Evolutionary conservation across 2,329 filamentous ascomycete species (phyloP).

Genomic region (Cercospora sp.): DNA sequence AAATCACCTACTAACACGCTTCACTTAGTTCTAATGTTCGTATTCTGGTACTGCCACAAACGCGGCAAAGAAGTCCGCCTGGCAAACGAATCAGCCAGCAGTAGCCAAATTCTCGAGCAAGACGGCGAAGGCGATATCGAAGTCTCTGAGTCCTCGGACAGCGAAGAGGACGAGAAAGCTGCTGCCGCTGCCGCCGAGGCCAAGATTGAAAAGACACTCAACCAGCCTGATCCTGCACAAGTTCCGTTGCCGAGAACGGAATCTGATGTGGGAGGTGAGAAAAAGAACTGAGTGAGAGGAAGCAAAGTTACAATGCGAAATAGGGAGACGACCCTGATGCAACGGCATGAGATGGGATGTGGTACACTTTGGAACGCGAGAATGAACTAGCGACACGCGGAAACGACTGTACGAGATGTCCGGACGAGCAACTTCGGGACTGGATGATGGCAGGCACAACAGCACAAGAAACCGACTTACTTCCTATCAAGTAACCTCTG

Average conservation of each 20-base stretch:
- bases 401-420: too few relatives aligned
- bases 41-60: slow-evolving; percentile 98
- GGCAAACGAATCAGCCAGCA: slow-evolving; percentile 36
- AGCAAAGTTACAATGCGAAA: too few relatives aligned
- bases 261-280: neutral
- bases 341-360: too few relatives aligned
- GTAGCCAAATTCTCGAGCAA: slow-evolving; percentile 20
- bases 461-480: too few relatives aligned
- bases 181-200: slow-evolving; percentile 5
- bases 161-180: slow-evolving; percentile 20
- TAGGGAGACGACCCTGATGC: too few relatives aligned
- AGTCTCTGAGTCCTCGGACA: slow-evolving; percentile 20
- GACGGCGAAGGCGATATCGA: slow-evolving; percentile 27
- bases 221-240: slow-evolving; percentile 30
- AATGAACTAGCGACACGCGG: too few relatives aligned
- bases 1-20: slow-evolving; percentile 27
- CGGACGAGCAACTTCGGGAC: too few relatives aligned
- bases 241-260: slow-evolving; percentile 26
- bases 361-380: too few relatives aligned
- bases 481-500: too few relatives aligned
- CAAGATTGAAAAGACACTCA: slow-evolving; percentile 26
- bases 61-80: slow-evolving; percentile 83
- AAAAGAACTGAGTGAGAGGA: too few relatives aligned
- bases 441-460: too few relatives aligned
- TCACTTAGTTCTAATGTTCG: slow-evolving; percentile 74